Percentiles rank a stretch among this genome's conserved stretches.
These are phyloP conservation scores for Penicillium sp. DNA, from an alignment of 2,329 filamentous ascomycete genomes.

Conservation along the genomic window DNA sequence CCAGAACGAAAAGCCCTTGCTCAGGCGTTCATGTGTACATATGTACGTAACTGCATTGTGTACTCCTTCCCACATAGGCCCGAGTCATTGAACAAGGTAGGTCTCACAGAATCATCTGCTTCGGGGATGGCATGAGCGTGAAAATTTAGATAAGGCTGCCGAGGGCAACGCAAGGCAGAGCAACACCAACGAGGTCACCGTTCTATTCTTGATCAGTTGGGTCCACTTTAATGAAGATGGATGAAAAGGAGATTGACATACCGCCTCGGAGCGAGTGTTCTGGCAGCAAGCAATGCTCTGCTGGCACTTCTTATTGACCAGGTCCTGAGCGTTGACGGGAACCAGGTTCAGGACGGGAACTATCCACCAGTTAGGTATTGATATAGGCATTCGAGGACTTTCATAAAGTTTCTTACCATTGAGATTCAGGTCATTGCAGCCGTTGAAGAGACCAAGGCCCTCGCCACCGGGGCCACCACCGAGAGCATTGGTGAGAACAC, in stretches of 20 bases:
- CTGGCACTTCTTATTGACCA: constrained; percentile 40
- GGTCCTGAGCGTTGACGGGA: constrained; percentile 26
- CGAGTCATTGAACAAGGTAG: constrained; percentile 5
- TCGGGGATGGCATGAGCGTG: neutral
- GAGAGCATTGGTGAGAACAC: constrained; percentile 36
- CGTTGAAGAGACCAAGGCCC: constrained; percentile 39
- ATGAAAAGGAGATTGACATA: constrained; percentile 15
- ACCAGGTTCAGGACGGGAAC: constrained; percentile 21
- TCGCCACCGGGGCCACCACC: constrained; percentile 34
- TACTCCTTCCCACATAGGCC: constrained; percentile 12
- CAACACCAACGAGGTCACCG: constrained; percentile 38
- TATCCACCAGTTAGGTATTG: neutral
- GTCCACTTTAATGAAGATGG: neutral
- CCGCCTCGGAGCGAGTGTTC: constrained; percentile 32
- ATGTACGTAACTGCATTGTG: constrained; percentile 17
- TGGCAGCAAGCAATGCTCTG: constrained; percentile 42
- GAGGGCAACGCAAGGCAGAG: constrained; percentile 40
- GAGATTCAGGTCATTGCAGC: constrained; percentile 41
- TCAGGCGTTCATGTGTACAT: constrained; percentile 16
- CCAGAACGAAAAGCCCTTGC: constrained; percentile 15
- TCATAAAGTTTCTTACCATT: constrained; percentile 27
- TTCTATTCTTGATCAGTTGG: constrained; percentile 28
- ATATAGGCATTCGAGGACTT: neutral
- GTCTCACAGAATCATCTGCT: constrained; percentile 6
- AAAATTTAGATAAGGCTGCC: constrained; percentile 38